Evolutionary conservation across 345 rosid genomes (phyloP).

Genomic region (Eucalyptus erythrocorys): DNA sequence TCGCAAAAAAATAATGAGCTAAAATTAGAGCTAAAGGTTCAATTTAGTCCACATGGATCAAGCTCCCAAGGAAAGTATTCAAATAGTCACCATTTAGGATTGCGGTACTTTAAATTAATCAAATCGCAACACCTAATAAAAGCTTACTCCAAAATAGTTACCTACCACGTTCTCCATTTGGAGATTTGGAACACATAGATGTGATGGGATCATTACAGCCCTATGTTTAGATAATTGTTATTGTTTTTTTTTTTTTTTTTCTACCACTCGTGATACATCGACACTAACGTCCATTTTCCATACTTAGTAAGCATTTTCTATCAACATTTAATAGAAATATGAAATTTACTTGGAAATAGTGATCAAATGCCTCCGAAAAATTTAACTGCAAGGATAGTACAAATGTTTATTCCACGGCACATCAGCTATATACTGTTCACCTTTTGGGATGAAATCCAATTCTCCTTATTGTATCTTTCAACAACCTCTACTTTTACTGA

Average conservation of each 20-base stretch:
- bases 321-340: neutral
- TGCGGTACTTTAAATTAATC: neutral
- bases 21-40: neutral
- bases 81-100: neutral
- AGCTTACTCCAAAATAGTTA: neutral
- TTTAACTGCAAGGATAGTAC: neutral
- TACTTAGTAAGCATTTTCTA: neutral
- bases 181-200: neutral
- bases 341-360: neutral
- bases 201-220: neutral
- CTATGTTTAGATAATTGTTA: neutral
- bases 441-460: neutral
- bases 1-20: neutral
- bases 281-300: neutral
- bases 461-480: neutral
- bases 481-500: neutral
- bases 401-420: neutral
- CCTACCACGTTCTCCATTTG: neutral
- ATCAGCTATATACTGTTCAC: neutral
- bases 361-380: neutral
- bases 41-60: neutral
- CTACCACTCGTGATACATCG: neutral
- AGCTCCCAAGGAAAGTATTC: neutral
- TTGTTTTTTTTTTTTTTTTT: too few species aligned
- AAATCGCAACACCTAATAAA: neutral